Evolutionary conservation across 2,329 filamentous ascomycete species (phyloP).

Genomic region (Xylaria sp.): DNA sequence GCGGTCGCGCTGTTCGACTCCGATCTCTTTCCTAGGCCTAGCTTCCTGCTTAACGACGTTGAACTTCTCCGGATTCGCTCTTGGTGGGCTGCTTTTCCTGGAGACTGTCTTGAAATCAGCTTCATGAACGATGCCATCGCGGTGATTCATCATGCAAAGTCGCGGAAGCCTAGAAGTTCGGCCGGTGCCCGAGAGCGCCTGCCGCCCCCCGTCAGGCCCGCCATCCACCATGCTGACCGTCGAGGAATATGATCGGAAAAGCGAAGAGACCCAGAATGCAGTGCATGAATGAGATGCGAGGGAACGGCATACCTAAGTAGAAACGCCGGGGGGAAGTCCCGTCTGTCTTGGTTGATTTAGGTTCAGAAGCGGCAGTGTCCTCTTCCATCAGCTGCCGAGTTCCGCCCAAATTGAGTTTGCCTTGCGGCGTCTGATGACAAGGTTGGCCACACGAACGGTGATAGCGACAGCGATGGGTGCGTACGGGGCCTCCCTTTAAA

Average conservation of each 20-base stretch:
- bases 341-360: slow-evolving; percentile 23
- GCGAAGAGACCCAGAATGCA: neutral
- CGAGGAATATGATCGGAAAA: neutral
- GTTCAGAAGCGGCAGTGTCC: slow-evolving; percentile 24
- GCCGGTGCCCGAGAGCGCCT: slow-evolving; percentile 12
- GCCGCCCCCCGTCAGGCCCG: slow-evolving; percentile 12
- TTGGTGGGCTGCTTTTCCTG: slow-evolving; percentile 27
- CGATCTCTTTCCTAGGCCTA: slow-evolving; percentile 13
- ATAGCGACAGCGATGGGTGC: neutral
- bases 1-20: slow-evolving; percentile 20
- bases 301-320: slow-evolving; percentile 34
- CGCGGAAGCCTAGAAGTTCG: slow-evolving; percentile 31
- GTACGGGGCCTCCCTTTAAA: neutral
- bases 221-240: slow-evolving; percentile 28
- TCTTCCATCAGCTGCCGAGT: slow-evolving; percentile 20
- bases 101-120: slow-evolving; percentile 28
- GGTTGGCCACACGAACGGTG: neutral
- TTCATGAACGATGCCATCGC: slow-evolving; percentile 13
- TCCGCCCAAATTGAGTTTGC: slow-evolving; percentile 15
- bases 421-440: neutral
- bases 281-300: neutral
- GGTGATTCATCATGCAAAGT: slow-evolving; percentile 19
- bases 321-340: slow-evolving; percentile 21
- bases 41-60: slow-evolving; percentile 9
- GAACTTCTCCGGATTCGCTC: slow-evolving; percentile 16